phyloP scores from a whole-genome alignment of 495 filamentous ascomycete genomes.

The Delitschia confertaspora region DNA sequence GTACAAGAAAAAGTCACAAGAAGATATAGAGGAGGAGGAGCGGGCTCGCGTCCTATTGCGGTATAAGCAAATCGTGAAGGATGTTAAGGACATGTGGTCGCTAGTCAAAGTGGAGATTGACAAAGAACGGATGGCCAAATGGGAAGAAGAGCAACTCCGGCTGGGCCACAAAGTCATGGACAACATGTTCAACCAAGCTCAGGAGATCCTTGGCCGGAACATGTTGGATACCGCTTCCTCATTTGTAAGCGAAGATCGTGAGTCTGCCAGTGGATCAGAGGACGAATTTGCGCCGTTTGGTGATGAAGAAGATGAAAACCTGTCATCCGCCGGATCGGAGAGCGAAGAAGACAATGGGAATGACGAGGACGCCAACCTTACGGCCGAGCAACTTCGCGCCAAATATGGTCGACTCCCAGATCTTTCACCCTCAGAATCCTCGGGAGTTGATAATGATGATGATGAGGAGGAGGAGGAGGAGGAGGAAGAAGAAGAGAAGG shows the following conservation, averaged over 20 bases:
- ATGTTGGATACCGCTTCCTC: slow-evolving; percentile 31
- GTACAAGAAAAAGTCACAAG: slow-evolving; percentile 56
- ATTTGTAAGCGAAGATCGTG: slow-evolving; percentile 27
- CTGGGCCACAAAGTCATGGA: slow-evolving; percentile 74
- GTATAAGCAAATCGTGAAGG: slow-evolving; percentile 62
- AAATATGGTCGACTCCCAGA: slow-evolving; percentile 22
- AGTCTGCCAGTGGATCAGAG: slow-evolving; percentile 25
- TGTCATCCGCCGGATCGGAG: slow-evolving; percentile 28
- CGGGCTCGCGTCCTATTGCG: slow-evolving; percentile 29
- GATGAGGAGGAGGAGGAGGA: slow-evolving; percentile 70
- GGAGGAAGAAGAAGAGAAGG: slow-evolving; percentile 44
- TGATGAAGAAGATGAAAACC: slow-evolving; percentile 35
- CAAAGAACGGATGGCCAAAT: slow-evolving; percentile 57
- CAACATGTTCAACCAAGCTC: slow-evolving; percentile 59
- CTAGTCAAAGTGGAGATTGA: slow-evolving; percentile 68
- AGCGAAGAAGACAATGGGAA: slow-evolving; percentile 20
- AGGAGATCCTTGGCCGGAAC: slow-evolving; percentile 22
- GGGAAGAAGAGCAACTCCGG: slow-evolving; percentile 78
- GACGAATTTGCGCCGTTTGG: slow-evolving; percentile 24
- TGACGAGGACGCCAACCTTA: slow-evolving; percentile 25
- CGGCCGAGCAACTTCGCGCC: slow-evolving; percentile 18
- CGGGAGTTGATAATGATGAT: too few species aligned
- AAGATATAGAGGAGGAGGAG: slow-evolving; percentile 56
- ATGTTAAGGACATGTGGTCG: slow-evolving; percentile 69
- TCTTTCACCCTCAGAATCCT: slow-evolving; percentile 33